Percentiles rank a stretch among this genome's conserved stretches.
Evolutionary conservation across 2,329 filamentous ascomycete genomes (phyloP).

Genomic region (Colletotrichum sansevieriae): DNA sequence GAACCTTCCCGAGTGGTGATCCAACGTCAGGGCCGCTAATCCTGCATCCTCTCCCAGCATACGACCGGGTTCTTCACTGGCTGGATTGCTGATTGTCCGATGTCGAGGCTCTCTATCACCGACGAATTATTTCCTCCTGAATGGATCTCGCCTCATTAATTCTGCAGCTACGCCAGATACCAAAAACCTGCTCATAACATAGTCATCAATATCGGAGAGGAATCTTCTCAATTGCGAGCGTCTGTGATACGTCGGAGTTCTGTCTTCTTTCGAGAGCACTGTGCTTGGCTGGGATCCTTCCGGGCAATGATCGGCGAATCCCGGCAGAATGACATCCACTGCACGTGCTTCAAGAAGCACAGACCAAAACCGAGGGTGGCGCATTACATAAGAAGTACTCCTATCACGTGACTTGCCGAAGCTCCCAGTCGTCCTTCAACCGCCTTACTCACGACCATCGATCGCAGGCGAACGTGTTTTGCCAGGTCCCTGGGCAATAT

Average conservation of each 20-base stretch:
- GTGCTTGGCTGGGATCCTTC: background rate
- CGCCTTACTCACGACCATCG: too few species aligned
- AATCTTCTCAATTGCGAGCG: constrained; percentile 2
- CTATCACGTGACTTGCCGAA: too few species aligned
- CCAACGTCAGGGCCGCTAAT: background rate
- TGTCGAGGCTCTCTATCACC: too few species aligned
- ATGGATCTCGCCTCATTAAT: background rate
- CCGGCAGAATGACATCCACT: background rate
- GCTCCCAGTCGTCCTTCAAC: too few species aligned
- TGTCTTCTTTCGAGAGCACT: too few species aligned
- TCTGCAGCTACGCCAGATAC: background rate
- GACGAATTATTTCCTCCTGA: background rate
- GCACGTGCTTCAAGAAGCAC: background rate
- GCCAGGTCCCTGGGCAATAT: too few species aligned
- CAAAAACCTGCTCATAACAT: constrained; percentile 19
- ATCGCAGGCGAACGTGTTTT: too few species aligned
- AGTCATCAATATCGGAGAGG: background rate
- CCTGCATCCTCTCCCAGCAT: constrained; percentile 12
- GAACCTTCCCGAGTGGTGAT: background rate
- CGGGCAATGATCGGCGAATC: constrained; percentile 8
- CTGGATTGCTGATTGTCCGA: background rate
- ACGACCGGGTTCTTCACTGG: background rate
- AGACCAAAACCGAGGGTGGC: too few species aligned
- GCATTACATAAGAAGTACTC: too few species aligned
- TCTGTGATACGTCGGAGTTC: background rate